These are phyloP conservation scores for bread wheat (Triticum aestivum) DNA, from an alignment of 176 grass and related monocot species.

Conservation along the genomic window DNA sequence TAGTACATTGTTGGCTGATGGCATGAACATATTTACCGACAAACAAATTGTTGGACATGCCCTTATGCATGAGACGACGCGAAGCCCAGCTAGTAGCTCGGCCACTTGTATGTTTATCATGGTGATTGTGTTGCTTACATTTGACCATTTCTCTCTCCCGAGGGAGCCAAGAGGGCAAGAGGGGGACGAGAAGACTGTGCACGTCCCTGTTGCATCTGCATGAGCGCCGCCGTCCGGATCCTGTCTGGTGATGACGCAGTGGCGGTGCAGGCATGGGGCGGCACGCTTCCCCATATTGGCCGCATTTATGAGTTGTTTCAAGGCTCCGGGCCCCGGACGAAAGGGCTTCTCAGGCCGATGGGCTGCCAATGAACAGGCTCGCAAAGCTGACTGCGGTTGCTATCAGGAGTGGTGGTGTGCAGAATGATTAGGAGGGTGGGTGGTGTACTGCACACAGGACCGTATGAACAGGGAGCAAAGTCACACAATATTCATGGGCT, in stretches of 20 bases:
- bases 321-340: neutral
- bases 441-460: neutral
- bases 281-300: neutral
- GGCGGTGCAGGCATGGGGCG: neutral
- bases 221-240: neutral
- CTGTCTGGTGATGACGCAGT: neutral
- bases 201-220: neutral
- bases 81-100: neutral
- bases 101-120: neutral
- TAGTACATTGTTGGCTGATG: too few species aligned
- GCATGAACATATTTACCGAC: too few species aligned
- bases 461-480: neutral
- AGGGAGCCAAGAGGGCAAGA: neutral
- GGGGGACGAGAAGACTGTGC: neutral
- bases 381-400: neutral
- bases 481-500: slow-evolving; percentile 7
- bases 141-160: neutral
- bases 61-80: too few species aligned
- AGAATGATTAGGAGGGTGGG: neutral
- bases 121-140: neutral
- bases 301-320: neutral
- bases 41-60: too few species aligned
- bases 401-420: neutral
- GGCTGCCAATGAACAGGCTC: neutral
- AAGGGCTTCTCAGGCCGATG: neutral